phyloP scores from a whole-genome alignment of 345 rosid species.

The Clarkia xantiana region DNA sequence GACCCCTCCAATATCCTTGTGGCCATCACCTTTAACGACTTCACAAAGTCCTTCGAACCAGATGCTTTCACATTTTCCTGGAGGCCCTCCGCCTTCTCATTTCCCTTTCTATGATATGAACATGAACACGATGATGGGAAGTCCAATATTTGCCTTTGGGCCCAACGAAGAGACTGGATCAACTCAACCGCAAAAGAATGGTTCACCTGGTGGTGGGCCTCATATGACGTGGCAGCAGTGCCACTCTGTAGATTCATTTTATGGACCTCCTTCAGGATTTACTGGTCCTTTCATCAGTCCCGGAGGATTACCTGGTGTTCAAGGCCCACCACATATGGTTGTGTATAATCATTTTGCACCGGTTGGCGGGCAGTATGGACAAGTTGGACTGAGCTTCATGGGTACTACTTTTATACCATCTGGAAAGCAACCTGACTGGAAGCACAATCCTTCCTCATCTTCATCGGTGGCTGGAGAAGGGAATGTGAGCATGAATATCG shows the following conservation, averaged over 20 bases:
- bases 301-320: slow-evolving; percentile 78
- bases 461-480: slow-evolving; percentile 53
- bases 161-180: slow-evolving; percentile 67
- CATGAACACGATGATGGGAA: slow-evolving; percentile 82
- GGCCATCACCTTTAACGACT: slow-evolving; percentile 65
- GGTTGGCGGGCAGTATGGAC: slow-evolving; percentile 93
- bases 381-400: slow-evolving; percentile 89
- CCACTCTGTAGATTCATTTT: slow-evolving; percentile 85
- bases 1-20: slow-evolving; percentile 64
- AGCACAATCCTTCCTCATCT: slow-evolving; percentile 47
- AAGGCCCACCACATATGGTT: slow-evolving; percentile 91
- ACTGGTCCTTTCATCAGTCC: slow-evolving; percentile 77
- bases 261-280: slow-evolving; percentile 77
- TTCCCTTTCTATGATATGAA: slow-evolving; percentile 90
- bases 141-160: slow-evolving; percentile 80
- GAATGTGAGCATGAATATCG: slow-evolving; percentile 40
- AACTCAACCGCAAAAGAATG: slow-evolving; percentile 62
- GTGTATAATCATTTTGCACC: slow-evolving; percentile 98
- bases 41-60: slow-evolving; percentile 60
- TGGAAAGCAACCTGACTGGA: slow-evolving; percentile 92
- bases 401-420: slow-evolving; percentile 86
- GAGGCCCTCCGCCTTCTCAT: slow-evolving; percentile 49
- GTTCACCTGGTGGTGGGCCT: slow-evolving; percentile 42
- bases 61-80: slow-evolving; percentile 78
- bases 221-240: slow-evolving; percentile 69